Conservation (phyloP, 176 grass and related monocot species). For the Luzula sylvatica region DNA sequence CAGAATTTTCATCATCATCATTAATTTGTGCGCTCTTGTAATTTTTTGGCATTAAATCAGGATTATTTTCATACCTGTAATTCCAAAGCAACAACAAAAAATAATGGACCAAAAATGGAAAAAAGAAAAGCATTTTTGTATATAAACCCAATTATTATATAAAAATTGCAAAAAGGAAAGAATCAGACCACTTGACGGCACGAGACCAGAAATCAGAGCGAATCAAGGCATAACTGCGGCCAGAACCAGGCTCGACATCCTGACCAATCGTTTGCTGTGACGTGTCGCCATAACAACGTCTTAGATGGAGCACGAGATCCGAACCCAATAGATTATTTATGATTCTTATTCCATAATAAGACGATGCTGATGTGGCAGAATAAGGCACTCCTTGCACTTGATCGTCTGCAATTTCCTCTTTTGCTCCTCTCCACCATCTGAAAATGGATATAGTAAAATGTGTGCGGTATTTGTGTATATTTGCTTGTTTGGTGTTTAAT, state of each 20-base stretch:
- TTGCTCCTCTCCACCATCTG: constrained; percentile 25
- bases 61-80: constrained; percentile 12
- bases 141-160: too few species aligned
- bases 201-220: constrained; percentile 16
- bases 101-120: background rate
- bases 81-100: constrained; percentile 5
- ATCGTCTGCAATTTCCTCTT: constrained; percentile 14
- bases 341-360: constrained; percentile 21
- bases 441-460: background rate
- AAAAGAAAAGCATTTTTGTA: constrained; percentile 7
- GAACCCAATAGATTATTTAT: constrained; percentile 23
- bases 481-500: too few species aligned
- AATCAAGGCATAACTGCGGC: constrained; percentile 16
- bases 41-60: constrained; percentile 13
- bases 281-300: background rate
- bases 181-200: constrained; percentile 9
- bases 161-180: too few species aligned
- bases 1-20: constrained; percentile 12
- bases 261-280: background rate
- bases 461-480: background rate
- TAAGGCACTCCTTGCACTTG: constrained; percentile 6
- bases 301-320: constrained; percentile 20
- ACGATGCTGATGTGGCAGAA: constrained; percentile 14
- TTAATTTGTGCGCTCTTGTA: background rate
- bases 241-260: background rate